Conservation (phyloP, 208 protist genomes). For the Sergeia podlipaevii region DNA sequence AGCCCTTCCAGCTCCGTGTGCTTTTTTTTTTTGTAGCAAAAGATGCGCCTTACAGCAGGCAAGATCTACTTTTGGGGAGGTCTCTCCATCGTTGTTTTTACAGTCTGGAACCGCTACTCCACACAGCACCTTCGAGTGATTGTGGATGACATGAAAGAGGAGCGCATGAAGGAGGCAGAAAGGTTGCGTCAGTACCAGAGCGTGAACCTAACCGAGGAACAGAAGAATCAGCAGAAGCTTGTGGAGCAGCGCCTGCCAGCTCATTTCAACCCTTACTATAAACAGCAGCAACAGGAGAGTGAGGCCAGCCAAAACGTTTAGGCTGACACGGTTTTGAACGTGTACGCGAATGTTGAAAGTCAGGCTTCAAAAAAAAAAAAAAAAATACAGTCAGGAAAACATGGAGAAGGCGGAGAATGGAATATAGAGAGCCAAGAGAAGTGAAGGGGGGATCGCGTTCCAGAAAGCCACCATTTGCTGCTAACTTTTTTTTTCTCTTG, state of each 20-base stretch:
- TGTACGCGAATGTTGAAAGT: too few relatives aligned
- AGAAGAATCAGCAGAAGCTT: constrained; percentile 16
- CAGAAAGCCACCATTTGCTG: too few relatives aligned
- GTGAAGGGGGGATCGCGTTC: too few relatives aligned
- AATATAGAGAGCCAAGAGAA: too few relatives aligned
- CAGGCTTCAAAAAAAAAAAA: too few relatives aligned
- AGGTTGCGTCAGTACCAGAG: constrained; percentile 26
- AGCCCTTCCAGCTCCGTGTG: too few relatives aligned
- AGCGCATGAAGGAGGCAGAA: constrained; percentile 52
- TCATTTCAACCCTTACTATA: constrained; percentile 51
- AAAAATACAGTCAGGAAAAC: too few relatives aligned
- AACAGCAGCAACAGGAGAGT: constrained; percentile 46
- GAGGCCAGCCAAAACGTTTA: too few relatives aligned
- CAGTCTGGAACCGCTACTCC: constrained; percentile 63
- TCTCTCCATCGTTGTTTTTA: constrained; percentile 41
- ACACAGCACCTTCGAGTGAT: constrained; percentile 51
- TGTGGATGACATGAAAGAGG: constrained; percentile 63
- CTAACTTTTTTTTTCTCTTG: too few relatives aligned
- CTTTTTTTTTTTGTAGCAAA: neutral
- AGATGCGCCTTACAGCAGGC: constrained; percentile 67
- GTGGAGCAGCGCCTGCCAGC: constrained; percentile 28
- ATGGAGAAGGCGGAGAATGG: too few relatives aligned
- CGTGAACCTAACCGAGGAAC: constrained; percentile 6
- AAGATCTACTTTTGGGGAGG: constrained; percentile 77
- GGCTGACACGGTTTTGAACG: too few relatives aligned